Evolutionary conservation across 257 asterid species (phyloP), one percentile per base, ranked within the genome.

Genomic region (Parsonsia alboflavescens): DNA sequence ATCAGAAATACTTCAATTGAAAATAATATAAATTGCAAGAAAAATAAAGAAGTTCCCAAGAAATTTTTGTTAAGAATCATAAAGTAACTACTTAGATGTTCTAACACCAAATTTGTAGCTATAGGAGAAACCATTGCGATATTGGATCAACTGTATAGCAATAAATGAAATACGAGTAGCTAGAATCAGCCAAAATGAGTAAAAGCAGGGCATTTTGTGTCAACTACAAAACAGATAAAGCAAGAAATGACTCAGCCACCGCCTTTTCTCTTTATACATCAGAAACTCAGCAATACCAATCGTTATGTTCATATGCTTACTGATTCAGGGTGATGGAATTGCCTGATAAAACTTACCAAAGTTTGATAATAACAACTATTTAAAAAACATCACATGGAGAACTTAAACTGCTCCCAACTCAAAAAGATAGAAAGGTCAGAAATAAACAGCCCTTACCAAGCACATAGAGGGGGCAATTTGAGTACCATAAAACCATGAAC

Each of bases 1-100:
- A 74, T 72, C 71, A 82, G 64, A 73, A 71, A 61, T 56, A 76
- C 56, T 59, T 68, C 42, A 74, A 69, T 59, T 1, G 4, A 33
- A 48, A 68, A 58, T 16, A n/a, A 13, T 64, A 66, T 22, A 5
- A 46, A 49, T 36, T 13, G 2, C 53, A 59, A 21, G n/a, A 5
- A 22, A 73, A 59, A 68, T 0, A 52, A 24, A 49, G 11, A 24
- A 39, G 21, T 39, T 21, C 30, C 59, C 46, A 11, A 30, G 36
- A 56, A 71, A 44, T 49, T 33, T 2, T 1, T 71, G 62, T 62
- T 53, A 19, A 67, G 12, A 77, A 53, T 30, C 61, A 54, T 65
- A 57, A n/a, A 44, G 26, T 28, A n/a, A 12, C 10, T 10, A 5
- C 33, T 6, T 52, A 53, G 39, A 71, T 17, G 58, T 63, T 50